These are phyloP conservation scores for Pyrenopolyporus hunteri DNA, from an alignment of 495 filamentous ascomycete genomes.

Conservation along the genomic window DNA sequence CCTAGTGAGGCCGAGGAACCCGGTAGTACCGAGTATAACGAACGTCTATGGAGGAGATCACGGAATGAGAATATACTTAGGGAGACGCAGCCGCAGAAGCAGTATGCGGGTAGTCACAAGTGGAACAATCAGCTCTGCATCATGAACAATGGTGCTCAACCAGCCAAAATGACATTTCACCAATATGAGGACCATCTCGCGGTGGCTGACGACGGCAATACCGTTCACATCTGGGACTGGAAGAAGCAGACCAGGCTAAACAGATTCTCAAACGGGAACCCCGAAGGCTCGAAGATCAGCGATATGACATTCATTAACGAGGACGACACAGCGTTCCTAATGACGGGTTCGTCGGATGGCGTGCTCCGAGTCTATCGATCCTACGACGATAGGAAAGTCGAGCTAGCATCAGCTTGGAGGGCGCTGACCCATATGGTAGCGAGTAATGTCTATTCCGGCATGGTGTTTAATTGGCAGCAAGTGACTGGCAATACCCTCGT, in stretches of 20 bases:
- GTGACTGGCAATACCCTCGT: slow-evolving; percentile 93
- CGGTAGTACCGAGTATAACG: slow-evolving; percentile 95
- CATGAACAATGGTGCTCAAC: slow-evolving; percentile 86
- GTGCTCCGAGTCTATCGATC: slow-evolving; percentile 93
- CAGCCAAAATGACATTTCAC: slow-evolving; percentile 91
- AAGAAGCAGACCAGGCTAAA: slow-evolving; percentile 71
- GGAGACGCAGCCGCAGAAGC: slow-evolving; percentile 91
- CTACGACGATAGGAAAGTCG: slow-evolving; percentile 76
- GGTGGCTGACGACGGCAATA: slow-evolving; percentile 91
- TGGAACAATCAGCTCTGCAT: slow-evolving; percentile 81
- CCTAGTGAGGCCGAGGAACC: slow-evolving; percentile 94
- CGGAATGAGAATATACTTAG: slow-evolving; percentile 91
- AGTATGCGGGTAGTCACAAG: slow-evolving; percentile 76
- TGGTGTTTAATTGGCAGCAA: slow-evolving; percentile 98
- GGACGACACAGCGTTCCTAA: slow-evolving; percentile 91
- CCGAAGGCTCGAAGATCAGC: slow-evolving; percentile 86
- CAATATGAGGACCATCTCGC: slow-evolving; percentile 96
- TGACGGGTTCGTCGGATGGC: slow-evolving; percentile 94
- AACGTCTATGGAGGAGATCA: slow-evolving; percentile 87
- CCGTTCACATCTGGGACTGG: slow-evolving; percentile 93
- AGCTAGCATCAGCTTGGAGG: slow-evolving; percentile 91
- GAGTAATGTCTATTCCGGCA: slow-evolving; percentile 88
- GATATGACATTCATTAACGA: slow-evolving; percentile 98
- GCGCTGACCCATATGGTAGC: slow-evolving; percentile 91
- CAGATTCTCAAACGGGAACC: slow-evolving; percentile 93